Base-by-base conservation (phyloP, 768 basidiomycete species). In the Rhizopogon roseolus region DNA sequence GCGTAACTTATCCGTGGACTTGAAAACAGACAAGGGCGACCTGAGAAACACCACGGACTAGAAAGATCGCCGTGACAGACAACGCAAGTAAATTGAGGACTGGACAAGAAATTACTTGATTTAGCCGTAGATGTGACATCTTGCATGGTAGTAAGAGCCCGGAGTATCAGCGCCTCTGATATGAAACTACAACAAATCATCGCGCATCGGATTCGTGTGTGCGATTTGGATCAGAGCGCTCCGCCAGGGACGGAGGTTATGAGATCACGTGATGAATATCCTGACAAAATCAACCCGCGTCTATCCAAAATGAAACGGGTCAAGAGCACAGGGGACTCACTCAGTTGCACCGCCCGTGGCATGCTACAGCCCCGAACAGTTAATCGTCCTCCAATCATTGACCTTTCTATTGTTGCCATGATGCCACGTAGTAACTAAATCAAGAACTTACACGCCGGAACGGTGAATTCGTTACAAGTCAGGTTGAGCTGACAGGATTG, bases 231-330 rank as follows among this genome's bases (percentile, higher is more conserved):
- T 28, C 42, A 44, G 50, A 44, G 32, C 14, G 32, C 49, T 46
- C 68, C 66, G 68, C 46, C 19, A 36, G 34, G 19, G 29, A 50
- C 68, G 66, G 66, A 60, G 55, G 43, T 27, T 48, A 43, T 41
- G 1, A 3, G 43, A 44, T 54, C 52, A 59, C 49, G 52, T 45
- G 52, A 42, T 1, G 4, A 17, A 5, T 40, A 43, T 42, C 41
- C 13, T 34, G 22, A 22, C 22, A 22, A 22, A 55, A 7, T 32
- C 29, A 32, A 32, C 8, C 29, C 9, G 29, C 29, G 62, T 54
- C 58, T 55, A 59, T 62, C 54, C 54, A 9, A 25, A 52, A 43
- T 42, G 37, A n/a, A 27, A 55, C 34, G 38, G 54, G 25, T 32
- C 42, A 49, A 43, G 38, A 41, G 44, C 29, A 32, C 29, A 14